These are phyloP conservation scores for Trametes polyzona DNA, from an alignment of 1,284 basidiomycete species.

Conservation along the genomic window DNA sequence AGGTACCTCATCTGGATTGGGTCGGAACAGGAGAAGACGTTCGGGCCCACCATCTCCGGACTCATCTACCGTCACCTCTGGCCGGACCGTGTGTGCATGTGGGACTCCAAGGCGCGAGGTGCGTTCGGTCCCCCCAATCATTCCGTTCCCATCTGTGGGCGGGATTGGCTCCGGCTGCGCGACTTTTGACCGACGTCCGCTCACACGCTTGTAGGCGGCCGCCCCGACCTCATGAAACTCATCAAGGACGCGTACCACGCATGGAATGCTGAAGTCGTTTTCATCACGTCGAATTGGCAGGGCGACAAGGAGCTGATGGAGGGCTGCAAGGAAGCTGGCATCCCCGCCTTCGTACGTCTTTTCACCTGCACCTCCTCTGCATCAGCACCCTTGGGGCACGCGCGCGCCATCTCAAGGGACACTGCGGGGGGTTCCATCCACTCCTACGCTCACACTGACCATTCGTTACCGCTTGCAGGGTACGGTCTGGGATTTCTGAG, in stretches of 20 bases:
- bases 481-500: constrained; percentile 49
- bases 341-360: constrained; percentile 59
- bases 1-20: constrained; percentile 69
- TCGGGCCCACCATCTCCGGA: constrained; percentile 46
- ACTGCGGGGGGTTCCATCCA: no score
- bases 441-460: constrained; percentile 3
- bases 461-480: constrained; percentile 33
- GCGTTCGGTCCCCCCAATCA: constrained; percentile 17
- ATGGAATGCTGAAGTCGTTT: constrained; percentile 59
- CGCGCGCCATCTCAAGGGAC: not conserved
- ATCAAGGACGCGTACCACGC: constrained; percentile 42
- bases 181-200: no score
- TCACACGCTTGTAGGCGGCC: constrained; percentile 36
- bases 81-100: constrained; percentile 59
- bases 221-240: constrained; percentile 47
- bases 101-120: constrained; percentile 68
- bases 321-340: constrained; percentile 62
- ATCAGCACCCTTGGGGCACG: not conserved
- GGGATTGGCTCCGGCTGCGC: not conserved
- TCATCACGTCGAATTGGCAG: constrained; percentile 66
- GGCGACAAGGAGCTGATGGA: constrained; percentile 73
- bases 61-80: constrained; percentile 57
- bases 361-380: not conserved
- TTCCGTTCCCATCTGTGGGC: not conserved
- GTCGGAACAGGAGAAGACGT: constrained; percentile 49